phyloP scores from a whole-genome alignment of 345 rosid genomes.

The Viola odorata region DNA sequence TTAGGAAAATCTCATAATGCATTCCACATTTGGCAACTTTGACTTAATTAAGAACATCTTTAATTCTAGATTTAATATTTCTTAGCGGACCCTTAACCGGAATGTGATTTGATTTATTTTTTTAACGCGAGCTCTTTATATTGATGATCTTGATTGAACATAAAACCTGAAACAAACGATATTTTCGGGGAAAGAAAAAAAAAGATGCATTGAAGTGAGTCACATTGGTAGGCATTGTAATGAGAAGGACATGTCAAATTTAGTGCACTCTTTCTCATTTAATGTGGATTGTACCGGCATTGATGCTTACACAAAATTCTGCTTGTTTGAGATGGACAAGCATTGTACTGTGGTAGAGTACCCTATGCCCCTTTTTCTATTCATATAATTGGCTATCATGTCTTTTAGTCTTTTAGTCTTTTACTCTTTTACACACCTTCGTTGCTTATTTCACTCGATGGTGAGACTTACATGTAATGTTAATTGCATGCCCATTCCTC shows the following conservation, averaged over 20 bases:
- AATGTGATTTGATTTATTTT: no score
- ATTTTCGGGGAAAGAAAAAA: no score
- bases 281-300: slow-evolving; percentile 26
- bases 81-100: no score
- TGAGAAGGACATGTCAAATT: slow-evolving; percentile 35
- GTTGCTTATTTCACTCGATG: not conserved
- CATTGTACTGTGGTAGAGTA: slow-evolving; percentile 16
- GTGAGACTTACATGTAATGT: not conserved
- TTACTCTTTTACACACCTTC: slow-evolving; percentile 4
- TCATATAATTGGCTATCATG: slow-evolving; percentile 1
- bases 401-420: not conserved
- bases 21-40: no score
- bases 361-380: slow-evolving; percentile 20
- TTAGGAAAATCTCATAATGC: no score
- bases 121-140: no score
- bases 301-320: slow-evolving; percentile 13
- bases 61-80: no score
- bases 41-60: no score
- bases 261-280: slow-evolving; percentile 16
- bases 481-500: no score
- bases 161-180: no score
- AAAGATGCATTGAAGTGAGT: not conserved
- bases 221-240: slow-evolving; percentile 7
- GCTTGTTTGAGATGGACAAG: slow-evolving; percentile 27
- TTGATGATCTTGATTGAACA: no score